Conservation (phyloP, 139 green algal species). For the Pleodorina starrii region DNA sequence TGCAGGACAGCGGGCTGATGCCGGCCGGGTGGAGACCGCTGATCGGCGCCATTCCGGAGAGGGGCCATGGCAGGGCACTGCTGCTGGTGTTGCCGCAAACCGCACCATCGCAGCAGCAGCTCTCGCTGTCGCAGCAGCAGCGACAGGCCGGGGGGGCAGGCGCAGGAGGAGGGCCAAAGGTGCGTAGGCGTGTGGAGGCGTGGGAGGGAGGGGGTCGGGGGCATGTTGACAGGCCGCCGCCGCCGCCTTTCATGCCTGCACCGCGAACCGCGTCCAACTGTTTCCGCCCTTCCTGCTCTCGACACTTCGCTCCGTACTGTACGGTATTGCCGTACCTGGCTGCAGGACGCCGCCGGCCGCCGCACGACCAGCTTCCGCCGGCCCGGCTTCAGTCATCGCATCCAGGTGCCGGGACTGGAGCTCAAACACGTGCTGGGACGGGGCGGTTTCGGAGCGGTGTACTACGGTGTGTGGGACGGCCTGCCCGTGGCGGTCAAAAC, state of each 20-base stretch:
- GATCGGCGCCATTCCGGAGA: slow-evolving; percentile 7
- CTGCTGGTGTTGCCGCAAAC: slow-evolving; percentile 14
- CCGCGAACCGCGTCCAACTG: too few species aligned
- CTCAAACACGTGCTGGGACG: slow-evolving; percentile 38
- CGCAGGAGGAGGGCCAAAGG: neutral
- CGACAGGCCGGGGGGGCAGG: neutral
- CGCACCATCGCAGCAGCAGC: neutral
- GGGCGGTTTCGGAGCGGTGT: slow-evolving; percentile 46
- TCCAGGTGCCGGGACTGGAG: slow-evolving; percentile 20
- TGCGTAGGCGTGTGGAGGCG: too few species aligned
- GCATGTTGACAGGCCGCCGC: too few species aligned
- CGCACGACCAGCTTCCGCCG: too few species aligned
- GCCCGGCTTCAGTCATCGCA: too few species aligned
- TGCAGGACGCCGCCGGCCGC: too few species aligned
- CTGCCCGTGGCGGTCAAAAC: slow-evolving; percentile 53
- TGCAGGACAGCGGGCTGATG: slow-evolving; percentile 33
- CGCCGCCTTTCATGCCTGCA: too few species aligned
- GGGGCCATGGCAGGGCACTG: slow-evolving; percentile 11
- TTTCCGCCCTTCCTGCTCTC: too few species aligned
- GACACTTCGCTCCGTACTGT: too few species aligned
- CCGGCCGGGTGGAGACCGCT: slow-evolving; percentile 26
- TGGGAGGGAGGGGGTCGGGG: neutral
- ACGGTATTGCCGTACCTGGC: too few species aligned
- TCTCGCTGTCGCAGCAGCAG: neutral
- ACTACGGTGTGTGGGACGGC: slow-evolving; percentile 38